Evolutionary conservation across 345 rosid genomes (phyloP), one percentile per base, ranked within the genome.

Genomic region (Nasturtium officinale): DNA sequence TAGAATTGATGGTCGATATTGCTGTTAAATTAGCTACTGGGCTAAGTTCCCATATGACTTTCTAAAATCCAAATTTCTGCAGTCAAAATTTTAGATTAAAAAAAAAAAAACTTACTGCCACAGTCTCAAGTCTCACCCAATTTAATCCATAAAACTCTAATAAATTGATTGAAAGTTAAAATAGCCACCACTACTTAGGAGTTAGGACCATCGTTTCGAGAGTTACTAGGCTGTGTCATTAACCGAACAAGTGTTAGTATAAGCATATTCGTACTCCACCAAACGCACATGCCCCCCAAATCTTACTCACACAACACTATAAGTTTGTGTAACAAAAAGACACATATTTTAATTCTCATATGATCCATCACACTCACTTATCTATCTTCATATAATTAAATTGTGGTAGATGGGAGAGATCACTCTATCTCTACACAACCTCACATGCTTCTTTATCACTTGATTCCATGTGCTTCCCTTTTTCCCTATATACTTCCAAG

Each of bases 391-490:
- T 57, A 77, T 64, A 64, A 77, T 64, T 64, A 28, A 70, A 70
- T 53, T 70, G 67, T 77, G 80, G 80, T 71, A 57, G 76, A 77
- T 77, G 72, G 32, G 38, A 77, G 54, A 64, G 20, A 47, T 47
- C 75, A 69, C 66, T 70, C 76, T 76, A 28, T 77, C 80, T 71
- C 50, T 64, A 71, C 48, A 71, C 80, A 76, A 35, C 79, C 72
- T 65, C 76, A 77, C 72, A 77, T 71, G 80, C 80, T 71, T 65
- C 72, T 71, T 71, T 64, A 51, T 77, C 80, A 56, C 72, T 77
- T 71, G 42, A 57, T 25, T 58, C 77, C 77, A 77, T 77, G 68
- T 77, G 80, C 68, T 37, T 55, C n/a, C 53, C 20, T 45, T 37
- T 63, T 45, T 48, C 52, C 62, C 17, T 51, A 65, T 7, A 71